These are phyloP conservation scores for Oxyria digyna DNA, from an alignment of 148 eudicot genomes.

Conservation along the genomic window DNA sequence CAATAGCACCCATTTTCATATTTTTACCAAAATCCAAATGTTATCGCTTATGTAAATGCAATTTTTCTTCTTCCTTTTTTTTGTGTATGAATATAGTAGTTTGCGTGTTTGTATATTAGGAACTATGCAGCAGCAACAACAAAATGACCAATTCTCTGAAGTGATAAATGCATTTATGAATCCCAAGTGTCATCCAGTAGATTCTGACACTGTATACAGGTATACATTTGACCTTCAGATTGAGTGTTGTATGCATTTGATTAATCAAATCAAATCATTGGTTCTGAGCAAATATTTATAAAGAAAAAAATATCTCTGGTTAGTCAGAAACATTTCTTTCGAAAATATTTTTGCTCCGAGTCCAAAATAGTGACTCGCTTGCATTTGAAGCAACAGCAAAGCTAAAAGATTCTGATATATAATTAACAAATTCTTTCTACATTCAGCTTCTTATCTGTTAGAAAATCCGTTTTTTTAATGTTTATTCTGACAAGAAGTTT, in stretches of 20 bases:
- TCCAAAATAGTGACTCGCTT: neutral
- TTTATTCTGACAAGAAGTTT: too few species aligned
- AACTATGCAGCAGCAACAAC: constrained; percentile 11
- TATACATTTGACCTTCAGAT: constrained; percentile 12
- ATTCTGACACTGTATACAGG: constrained; percentile 69
- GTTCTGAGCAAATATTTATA: constrained; percentile 3
- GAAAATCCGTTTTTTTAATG: too few species aligned
- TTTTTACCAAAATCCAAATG: neutral
- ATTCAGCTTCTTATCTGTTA: too few species aligned
- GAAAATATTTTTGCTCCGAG: neutral
- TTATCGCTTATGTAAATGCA: neutral
- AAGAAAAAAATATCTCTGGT: too few species aligned
- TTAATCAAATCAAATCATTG: neutral
- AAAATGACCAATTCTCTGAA: constrained; percentile 28
- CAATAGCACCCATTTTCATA: neutral
- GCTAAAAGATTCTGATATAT: too few species aligned
- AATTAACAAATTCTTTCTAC: too few species aligned
- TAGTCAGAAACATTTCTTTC: too few species aligned
- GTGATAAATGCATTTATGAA: constrained; percentile 76
- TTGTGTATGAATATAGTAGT: neutral
- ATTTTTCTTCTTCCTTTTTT: neutral
- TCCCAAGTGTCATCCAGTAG: constrained; percentile 80
- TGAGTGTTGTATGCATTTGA: neutral
- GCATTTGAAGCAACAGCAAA: neutral
- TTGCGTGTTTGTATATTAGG: constrained; percentile 15